Evolutionary conservation across 495 filamentous ascomycete species (phyloP).

Genomic region (Bacidia gigantensis): DNA sequence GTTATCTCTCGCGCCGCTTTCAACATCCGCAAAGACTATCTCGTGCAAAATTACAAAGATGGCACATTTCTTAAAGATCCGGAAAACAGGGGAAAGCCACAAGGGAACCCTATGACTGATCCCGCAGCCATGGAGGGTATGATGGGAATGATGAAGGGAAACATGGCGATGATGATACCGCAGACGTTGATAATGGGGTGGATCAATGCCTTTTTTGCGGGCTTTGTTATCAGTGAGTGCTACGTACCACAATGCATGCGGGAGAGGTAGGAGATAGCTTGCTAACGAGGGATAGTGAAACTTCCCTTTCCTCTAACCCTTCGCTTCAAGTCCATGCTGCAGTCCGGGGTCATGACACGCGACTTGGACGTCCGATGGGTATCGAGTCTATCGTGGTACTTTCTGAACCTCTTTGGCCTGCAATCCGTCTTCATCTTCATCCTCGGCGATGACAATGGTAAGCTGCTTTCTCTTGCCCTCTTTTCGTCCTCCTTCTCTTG

Average conservation of each 20-base stretch:
- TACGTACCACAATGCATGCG: not conserved
- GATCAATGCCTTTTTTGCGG: constrained; percentile 98
- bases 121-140: constrained; percentile 98
- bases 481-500: not conserved
- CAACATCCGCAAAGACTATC: constrained; percentile 59
- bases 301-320: constrained; percentile 95
- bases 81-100: constrained; percentile 67
- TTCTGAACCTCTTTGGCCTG: constrained; percentile 87
- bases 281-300: constrained; percentile 51
- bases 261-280: not conserved
- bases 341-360: constrained; percentile 86
- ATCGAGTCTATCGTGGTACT: constrained; percentile 96
- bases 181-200: constrained; percentile 99
- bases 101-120: constrained; percentile 90
- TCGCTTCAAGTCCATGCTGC: constrained; percentile 98
- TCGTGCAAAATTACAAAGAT: constrained; percentile 65
- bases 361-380: constrained; percentile 98
- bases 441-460: constrained; percentile 88
- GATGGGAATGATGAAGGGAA: constrained; percentile 99
- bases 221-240: constrained; percentile 83
- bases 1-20: constrained; percentile 66
- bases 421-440: constrained; percentile 98
- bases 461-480: no score
- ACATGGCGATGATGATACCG: constrained; percentile 99
- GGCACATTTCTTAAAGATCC: constrained; percentile 85